These are phyloP conservation scores for Silene coronaria DNA, from an alignment of 179 eudicot genomes.

Conservation along the genomic window DNA sequence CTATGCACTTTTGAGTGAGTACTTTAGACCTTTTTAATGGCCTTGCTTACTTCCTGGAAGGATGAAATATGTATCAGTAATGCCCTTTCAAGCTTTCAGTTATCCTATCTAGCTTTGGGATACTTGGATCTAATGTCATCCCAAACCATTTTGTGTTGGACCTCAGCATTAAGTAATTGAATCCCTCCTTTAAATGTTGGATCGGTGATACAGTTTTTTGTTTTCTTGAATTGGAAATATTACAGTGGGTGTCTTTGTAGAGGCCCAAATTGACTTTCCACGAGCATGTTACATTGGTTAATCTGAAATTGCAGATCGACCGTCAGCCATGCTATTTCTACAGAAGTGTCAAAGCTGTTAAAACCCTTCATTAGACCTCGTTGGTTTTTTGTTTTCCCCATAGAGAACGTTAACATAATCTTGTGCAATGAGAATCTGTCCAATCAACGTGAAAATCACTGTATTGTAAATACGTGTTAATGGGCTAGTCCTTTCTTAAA, in stretches of 20 bases:
- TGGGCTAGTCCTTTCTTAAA: too few relatives aligned
- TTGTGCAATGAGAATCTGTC: too few relatives aligned
- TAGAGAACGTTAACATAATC: too few relatives aligned
- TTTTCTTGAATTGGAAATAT: not conserved
- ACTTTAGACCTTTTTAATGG: not conserved
- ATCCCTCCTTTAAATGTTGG: not conserved
- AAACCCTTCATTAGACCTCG: not conserved
- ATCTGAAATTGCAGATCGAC: not conserved
- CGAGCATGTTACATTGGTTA: not conserved
- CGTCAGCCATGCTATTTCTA: not conserved
- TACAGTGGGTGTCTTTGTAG: not conserved
- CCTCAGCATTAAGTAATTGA: not conserved
- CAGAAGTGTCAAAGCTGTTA: not conserved
- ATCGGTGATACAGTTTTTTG: not conserved
- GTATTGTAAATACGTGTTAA: too few relatives aligned
- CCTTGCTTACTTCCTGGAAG: not conserved
- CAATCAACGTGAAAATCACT: too few relatives aligned
- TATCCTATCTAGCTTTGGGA: not conserved
- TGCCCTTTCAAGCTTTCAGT: not conserved
- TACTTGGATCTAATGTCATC: not conserved
- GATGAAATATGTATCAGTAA: not conserved
- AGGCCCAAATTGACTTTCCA: not conserved
- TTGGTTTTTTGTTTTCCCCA: not conserved
- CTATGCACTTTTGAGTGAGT: not conserved
- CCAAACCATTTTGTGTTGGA: not conserved